phyloP scores from a whole-genome alignment of 148 eudicot genomes.

The Rhododendron mucronatum region DNA sequence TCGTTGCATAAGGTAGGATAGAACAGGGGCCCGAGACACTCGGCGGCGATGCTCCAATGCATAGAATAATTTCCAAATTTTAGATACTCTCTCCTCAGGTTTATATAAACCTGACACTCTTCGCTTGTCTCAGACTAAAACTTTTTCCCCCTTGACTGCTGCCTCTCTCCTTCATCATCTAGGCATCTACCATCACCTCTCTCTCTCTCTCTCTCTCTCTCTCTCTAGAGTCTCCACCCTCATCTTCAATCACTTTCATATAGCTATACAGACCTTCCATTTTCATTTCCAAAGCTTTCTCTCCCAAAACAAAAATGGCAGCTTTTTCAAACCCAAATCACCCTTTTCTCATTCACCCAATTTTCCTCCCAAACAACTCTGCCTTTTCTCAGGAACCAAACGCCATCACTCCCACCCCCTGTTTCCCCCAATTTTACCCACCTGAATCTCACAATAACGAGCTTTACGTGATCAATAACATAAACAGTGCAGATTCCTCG shows the following conservation, averaged over 20 bases:
- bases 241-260: not conserved
- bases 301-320: constrained; percentile 17
- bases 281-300: constrained; percentile 4
- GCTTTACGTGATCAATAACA: constrained; percentile 19
- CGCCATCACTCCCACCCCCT: not conserved
- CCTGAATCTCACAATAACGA: constrained; percentile 4
- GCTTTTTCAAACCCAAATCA: constrained; percentile 25
- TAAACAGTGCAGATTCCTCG: constrained; percentile 33
- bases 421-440: constrained; percentile 13
- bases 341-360: constrained; percentile 18
- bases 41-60: not conserved
- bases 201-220: not conserved
- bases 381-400: constrained; percentile 5
- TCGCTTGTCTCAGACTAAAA: not conserved
- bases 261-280: not conserved
- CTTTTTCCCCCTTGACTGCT: not conserved
- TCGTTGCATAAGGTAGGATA: too few relatives aligned
- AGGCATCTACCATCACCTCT: too few relatives aligned
- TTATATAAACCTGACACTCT: not conserved
- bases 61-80: not conserved
- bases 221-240: not conserved
- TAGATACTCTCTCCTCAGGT: not conserved
- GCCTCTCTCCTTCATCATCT: not conserved
- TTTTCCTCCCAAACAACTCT: constrained; percentile 4
- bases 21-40: not conserved